These are phyloP conservation scores for Globisporangium irregulare DNA, from an alignment of 352 stramenopile genomes.

Conservation along the genomic window DNA sequence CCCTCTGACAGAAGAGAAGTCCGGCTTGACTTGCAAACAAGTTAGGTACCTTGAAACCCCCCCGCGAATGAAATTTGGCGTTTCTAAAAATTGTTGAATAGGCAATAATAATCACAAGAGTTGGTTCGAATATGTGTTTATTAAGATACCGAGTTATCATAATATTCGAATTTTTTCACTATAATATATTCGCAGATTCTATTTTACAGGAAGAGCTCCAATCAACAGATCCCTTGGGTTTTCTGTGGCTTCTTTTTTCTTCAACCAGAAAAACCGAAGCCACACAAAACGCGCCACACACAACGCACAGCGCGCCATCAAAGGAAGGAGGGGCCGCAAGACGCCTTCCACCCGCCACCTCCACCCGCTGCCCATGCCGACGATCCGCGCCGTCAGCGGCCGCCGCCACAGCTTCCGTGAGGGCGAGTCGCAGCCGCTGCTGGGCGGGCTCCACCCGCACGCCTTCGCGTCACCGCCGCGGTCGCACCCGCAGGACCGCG, in stretches of 20 bases:
- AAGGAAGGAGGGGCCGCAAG: background rate
- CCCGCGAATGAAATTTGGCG: background rate
- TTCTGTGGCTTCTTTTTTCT: background rate
- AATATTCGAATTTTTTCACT: background rate
- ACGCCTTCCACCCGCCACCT: background rate
- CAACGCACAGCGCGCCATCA: background rate
- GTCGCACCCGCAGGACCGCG: constrained; percentile 34
- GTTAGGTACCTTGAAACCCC: too few species aligned
- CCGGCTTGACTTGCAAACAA: too few species aligned
- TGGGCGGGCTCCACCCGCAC: constrained; percentile 8
- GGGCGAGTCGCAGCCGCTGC: constrained; percentile 29
- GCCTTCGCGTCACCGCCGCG: constrained; percentile 25
- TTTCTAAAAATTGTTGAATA: background rate
- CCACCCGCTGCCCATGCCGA: too few species aligned
- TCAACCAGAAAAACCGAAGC: background rate
- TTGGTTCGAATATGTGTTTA: background rate
- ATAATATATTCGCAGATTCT: background rate
- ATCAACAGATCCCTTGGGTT: background rate
- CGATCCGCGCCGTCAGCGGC: constrained; percentile 3
- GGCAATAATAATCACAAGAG: background rate
- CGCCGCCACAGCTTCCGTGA: constrained; percentile 1
- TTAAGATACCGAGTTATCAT: background rate
- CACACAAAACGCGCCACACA: background rate
- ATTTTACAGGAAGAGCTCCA: background rate
- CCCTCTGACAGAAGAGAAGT: too few species aligned